phyloP scores from a whole-genome alignment of 2,329 filamentous ascomycete genomes.

The Cercospora nicotianae region DNA sequence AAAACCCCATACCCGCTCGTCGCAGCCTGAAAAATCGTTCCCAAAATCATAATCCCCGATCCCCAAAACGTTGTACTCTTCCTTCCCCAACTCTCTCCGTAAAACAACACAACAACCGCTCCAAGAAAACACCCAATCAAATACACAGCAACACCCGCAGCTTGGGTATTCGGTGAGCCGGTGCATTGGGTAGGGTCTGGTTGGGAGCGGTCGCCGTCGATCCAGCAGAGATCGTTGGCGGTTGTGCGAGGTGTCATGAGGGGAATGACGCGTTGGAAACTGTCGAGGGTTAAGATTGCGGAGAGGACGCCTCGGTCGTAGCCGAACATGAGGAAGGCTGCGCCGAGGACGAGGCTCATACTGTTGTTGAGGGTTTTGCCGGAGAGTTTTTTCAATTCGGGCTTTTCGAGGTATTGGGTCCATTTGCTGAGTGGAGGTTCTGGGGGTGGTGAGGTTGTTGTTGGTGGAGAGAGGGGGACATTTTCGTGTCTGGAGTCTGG shows the following conservation, averaged over 20 bases:
- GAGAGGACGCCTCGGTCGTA: constrained; percentile 40
- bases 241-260: constrained; percentile 11
- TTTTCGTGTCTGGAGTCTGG: background rate
- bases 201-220: constrained; percentile 3
- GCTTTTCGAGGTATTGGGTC: background rate
- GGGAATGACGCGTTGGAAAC: constrained; percentile 12
- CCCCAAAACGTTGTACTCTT: constrained; percentile 46
- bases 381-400: background rate
- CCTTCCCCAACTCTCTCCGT: constrained; percentile 45
- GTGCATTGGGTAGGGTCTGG: background rate
- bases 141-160: constrained; percentile 51
- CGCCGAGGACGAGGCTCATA: constrained; percentile 1
- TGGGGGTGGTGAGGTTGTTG: background rate
- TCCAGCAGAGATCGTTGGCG: constrained; percentile 15
- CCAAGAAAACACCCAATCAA: constrained; percentile 50
- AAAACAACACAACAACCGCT: constrained; percentile 41
- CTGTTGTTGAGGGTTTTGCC: background rate
- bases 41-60: constrained; percentile 44
- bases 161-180: constrained; percentile 34
- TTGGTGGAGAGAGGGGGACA: too few relatives aligned
- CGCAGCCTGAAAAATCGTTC: constrained; percentile 43
- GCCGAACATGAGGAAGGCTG: constrained; percentile 14
- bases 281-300: constrained; percentile 27
- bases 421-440: background rate
- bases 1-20: constrained; percentile 48